Conservation (phyloP, 1,284 basidiomycete species). For the Laetiporus sulphureus region DNA sequence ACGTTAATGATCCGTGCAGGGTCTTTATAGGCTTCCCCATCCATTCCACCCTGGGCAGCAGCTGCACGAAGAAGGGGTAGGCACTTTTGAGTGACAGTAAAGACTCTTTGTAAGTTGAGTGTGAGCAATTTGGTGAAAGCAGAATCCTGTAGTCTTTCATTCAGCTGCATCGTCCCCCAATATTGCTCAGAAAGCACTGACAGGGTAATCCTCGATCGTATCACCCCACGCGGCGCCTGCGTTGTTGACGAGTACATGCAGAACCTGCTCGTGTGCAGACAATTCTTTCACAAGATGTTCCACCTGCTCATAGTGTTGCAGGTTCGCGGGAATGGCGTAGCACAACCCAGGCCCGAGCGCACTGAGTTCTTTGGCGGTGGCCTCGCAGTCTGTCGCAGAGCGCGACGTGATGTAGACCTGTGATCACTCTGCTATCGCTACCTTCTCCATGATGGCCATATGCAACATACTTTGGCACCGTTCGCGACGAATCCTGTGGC, state of each 20-base stretch:
- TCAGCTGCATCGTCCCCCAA: not conserved
- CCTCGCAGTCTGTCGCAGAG: constrained; percentile 47
- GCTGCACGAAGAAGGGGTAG: constrained; percentile 54
- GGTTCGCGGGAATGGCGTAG: constrained; percentile 51
- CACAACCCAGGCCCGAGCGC: constrained; percentile 50
- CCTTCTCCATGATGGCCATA: not conserved
- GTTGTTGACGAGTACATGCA: constrained; percentile 66
- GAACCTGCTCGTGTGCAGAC: constrained; percentile 40
- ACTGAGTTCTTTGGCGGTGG: constrained; percentile 50
- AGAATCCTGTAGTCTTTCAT: constrained; percentile 30
- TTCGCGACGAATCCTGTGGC: constrained; percentile 60
- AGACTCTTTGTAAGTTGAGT: constrained; percentile 64
- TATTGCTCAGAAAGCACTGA: constrained; percentile 14
- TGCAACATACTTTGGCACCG: constrained; percentile 45
- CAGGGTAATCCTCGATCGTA: constrained; percentile 49
- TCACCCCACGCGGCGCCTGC: constrained; percentile 64
- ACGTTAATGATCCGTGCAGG: constrained; percentile 63
- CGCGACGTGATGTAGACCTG: constrained; percentile 56
- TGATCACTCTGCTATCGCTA: not conserved
- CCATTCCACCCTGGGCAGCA: constrained; percentile 37
- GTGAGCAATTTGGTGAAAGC: constrained; percentile 57
- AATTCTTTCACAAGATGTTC: constrained; percentile 48
- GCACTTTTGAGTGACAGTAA: constrained; percentile 63
- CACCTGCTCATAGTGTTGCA: constrained; percentile 54
- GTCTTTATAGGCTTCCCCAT: constrained; percentile 33